Conservation (phyloP, 228 moss, liverwort and hornwort species). For the Sphagnum magellanicum region DNA sequence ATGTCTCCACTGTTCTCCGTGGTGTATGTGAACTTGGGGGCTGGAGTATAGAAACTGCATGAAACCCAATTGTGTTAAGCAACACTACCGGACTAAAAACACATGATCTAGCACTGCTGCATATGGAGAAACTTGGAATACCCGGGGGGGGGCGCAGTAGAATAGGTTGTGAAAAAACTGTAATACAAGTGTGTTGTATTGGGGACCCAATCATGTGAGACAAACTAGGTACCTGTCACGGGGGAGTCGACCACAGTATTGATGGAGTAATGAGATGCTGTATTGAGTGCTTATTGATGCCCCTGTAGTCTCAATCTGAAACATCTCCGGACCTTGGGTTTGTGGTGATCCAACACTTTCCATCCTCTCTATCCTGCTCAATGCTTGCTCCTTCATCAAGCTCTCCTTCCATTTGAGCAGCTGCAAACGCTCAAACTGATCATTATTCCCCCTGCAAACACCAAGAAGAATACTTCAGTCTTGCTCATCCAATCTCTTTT, state of each 20-base stretch:
- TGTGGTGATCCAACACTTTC: slow-evolving; percentile 41
- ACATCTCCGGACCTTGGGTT: slow-evolving; percentile 38
- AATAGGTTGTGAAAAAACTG: too few species aligned
- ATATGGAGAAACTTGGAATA: too few species aligned
- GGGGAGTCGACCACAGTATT: slow-evolving; percentile 56
- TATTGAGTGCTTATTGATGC: slow-evolving; percentile 77
- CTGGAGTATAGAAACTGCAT: slow-evolving; percentile 78
- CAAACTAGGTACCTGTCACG: slow-evolving; percentile 32
- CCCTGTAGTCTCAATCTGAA: slow-evolving; percentile 75
- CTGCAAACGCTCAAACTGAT: slow-evolving; percentile 35
- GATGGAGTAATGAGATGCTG: slow-evolving; percentile 77
- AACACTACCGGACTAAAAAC: too few species aligned
- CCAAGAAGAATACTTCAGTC: background rate
- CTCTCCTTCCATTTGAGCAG: slow-evolving; percentile 58
- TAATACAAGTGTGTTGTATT: too few species aligned
- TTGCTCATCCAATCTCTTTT: too few species aligned
- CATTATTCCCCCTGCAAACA: slow-evolving; percentile 47
- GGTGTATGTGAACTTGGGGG: slow-evolving; percentile 47
- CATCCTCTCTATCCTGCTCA: slow-evolving; percentile 39
- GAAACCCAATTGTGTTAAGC: too few species aligned
- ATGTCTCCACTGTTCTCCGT: slow-evolving; percentile 30
- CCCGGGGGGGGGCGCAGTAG: too few species aligned
- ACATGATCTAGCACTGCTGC: too few species aligned
- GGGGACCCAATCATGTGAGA: too few species aligned
- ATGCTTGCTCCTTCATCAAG: slow-evolving; percentile 58